Percentiles rank a stretch among this genome's conserved stretches.
Evolutionary conservation across 2,329 filamentous ascomycete genomes (phyloP).

Genomic region (Orbilia ellipsospora): DNA sequence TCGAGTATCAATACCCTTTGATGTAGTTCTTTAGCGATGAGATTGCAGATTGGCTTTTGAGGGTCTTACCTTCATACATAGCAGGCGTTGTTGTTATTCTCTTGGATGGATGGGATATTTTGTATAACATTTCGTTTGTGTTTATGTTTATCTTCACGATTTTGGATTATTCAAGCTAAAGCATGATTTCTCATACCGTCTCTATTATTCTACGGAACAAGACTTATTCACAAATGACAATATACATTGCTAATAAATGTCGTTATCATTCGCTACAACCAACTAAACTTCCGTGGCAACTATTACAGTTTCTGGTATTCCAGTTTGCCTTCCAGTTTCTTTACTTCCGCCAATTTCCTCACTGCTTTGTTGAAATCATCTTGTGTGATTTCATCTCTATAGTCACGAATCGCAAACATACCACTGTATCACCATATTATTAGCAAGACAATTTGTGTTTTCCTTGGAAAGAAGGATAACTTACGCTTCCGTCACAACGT

Average conservation of each 20-base stretch:
- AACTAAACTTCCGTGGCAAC: neutral
- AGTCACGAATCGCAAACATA: slow-evolving; percentile 97
- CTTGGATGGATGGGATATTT: too few relatives aligned
- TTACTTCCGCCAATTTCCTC: slow-evolving; percentile 93
- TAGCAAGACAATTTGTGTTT: slow-evolving; percentile 8
- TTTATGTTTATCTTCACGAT: too few relatives aligned
- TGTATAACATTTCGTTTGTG: too few relatives aligned
- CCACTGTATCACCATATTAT: slow-evolving; percentile 70
- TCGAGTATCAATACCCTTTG: neutral
- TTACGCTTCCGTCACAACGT: slow-evolving; percentile 98
- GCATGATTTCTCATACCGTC: too few relatives aligned
- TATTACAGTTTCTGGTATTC: slow-evolving; percentile 95
- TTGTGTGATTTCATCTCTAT: slow-evolving; percentile 93
- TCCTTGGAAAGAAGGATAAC: slow-evolving; percentile 62
- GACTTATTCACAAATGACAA: neutral
- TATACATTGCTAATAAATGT: neutral
- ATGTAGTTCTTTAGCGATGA: neutral
- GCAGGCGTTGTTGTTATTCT: too few relatives aligned
- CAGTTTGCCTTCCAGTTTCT: slow-evolving; percentile 98
- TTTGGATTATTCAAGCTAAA: too few relatives aligned
- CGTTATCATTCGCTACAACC: too few relatives aligned
- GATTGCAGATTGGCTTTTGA: too few relatives aligned
- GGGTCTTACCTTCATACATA: too few relatives aligned
- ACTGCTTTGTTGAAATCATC: slow-evolving; percentile 99
- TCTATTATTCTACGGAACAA: neutral